Evolutionary conservation across 2,329 filamentous ascomycete genomes (phyloP).

Genomic region (Diaporthe sp.): DNA sequence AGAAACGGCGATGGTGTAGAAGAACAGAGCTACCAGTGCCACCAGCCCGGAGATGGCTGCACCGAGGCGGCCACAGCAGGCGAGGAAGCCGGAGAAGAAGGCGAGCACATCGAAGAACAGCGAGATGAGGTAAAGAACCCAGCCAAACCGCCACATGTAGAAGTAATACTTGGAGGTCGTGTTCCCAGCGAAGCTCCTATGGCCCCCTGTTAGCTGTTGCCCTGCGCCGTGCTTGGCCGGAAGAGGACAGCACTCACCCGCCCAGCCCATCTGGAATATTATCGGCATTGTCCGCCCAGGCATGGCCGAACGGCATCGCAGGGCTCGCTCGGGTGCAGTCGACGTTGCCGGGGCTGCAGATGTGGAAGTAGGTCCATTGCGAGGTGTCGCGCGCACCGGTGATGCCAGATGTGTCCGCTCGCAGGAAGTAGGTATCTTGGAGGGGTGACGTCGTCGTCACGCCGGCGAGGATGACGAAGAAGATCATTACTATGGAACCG

Average conservation of each 20-base stretch:
- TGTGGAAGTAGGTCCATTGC: conserved; percentile 92
- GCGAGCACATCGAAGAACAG: conserved; percentile 80
- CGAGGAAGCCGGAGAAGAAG: conserved; percentile 75
- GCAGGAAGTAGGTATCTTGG: conserved; percentile 85
- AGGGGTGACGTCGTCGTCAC: conserved; percentile 64
- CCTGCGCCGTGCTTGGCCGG: neutral
- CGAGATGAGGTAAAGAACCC: conserved; percentile 88
- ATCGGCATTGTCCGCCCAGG: conserved; percentile 62
- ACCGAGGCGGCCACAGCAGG: conserved; percentile 77
- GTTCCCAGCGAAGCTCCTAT: conserved; percentile 54
- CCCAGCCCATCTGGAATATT: conserved; percentile 57
- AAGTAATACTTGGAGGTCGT: conserved; percentile 74
- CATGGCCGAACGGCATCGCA: conserved; percentile 79
- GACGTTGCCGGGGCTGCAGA: conserved; percentile 74
- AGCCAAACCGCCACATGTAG: conserved; percentile 91
- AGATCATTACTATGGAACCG: conserved; percentile 63
- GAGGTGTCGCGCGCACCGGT: conserved; percentile 73
- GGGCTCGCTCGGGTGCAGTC: conserved; percentile 73
- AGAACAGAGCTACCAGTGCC: conserved; percentile 71
- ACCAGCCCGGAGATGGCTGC: conserved; percentile 72
- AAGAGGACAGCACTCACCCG: conserved; percentile 48
- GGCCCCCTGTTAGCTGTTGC: neutral
- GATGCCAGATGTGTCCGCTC: conserved; percentile 80
- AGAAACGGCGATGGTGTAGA: conserved; percentile 72
- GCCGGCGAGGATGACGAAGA: conserved; percentile 69